Base-by-base conservation (phyloP, 1,284 basidiomycete genomes). In the Cryptococcus jaspeensis region DNA sequence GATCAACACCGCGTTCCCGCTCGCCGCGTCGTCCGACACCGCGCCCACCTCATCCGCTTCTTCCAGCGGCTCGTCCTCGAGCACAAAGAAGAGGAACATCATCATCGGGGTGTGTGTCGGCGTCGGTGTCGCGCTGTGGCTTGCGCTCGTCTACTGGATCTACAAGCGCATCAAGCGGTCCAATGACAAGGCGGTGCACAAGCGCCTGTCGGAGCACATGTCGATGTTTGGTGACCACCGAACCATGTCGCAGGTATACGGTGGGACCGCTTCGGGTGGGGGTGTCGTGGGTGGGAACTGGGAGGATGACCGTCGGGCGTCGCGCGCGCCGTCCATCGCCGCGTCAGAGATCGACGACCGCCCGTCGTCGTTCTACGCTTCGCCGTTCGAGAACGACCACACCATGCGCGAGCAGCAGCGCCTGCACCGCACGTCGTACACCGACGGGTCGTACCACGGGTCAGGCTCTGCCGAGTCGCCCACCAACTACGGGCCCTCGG, bases 101-200 rank as follows among this genome's bases (percentile, higher is more conserved):
- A 78, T 78, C 55, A 78, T 78, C 51, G 78, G 77, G 28, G 75
- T 78, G 13, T 77, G 75, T 45, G 78, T 79, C 23, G 69, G 68
- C 43, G 57, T 78, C 20, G 78, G 77, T 32, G 75, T 75, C 40
- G 38, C 70, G 11, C 62, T 78, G 15, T 79, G 77, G 78, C 59
- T 78, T 40, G 65, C 61, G 4, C 63, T 79, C 20, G 69, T 76
- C 41, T 70, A 66, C 56, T 78, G 75, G 75, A 73, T 78, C 58
- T 78, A 77, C 68, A 70, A 73, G 50, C 69, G 74, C 35, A 69
- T 77, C 56, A 75, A 74, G 66, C 65, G 69, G 18, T 69, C 68
- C 48, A 77, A 78, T 61, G 75, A 78, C 43, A 70, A 67, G 32
- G 70, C 67, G 23, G 71, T 78, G 15, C 73, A 78, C 65, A 73